phyloP scores from a whole-genome alignment of 2,329 filamentous ascomycete species.

The Emmonsiellopsis sp. region DNA sequence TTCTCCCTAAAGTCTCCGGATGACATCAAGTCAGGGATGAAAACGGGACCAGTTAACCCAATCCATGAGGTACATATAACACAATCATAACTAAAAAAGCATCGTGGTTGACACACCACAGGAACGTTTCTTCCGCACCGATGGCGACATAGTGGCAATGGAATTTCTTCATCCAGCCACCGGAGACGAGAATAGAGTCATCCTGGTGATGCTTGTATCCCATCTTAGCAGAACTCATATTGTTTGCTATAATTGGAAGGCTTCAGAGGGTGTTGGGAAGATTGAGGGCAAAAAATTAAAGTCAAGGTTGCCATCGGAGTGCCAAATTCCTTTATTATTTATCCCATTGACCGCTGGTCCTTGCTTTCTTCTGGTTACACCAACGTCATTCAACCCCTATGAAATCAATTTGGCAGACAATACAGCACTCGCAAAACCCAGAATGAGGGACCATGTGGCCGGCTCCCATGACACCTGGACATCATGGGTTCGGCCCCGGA shows the following conservation, averaged over 20 bases:
- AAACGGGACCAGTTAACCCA: conserved; percentile 43
- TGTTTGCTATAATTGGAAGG: conserved; percentile 45
- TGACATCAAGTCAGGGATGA: conserved; percentile 43
- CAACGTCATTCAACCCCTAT: conserved; percentile 38
- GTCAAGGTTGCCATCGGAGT: conserved; percentile 23
- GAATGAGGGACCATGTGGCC: neutral
- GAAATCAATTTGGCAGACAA: neutral
- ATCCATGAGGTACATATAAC: conserved; percentile 44
- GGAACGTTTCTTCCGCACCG: conserved; percentile 44
- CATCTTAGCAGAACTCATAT: conserved; percentile 36
- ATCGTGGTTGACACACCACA: conserved; percentile 13
- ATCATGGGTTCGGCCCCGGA: conserved; percentile 70
- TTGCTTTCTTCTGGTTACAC: conserved; percentile 62
- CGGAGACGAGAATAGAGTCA: conserved; percentile 58
- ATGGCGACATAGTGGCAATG: conserved; percentile 73
- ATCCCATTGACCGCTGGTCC: conserved; percentile 63
- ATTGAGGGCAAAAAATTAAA: conserved; percentile 19
- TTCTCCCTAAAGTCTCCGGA: conserved; percentile 56
- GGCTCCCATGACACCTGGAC: conserved; percentile 51
- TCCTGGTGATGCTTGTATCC: conserved; percentile 59
- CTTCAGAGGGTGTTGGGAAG: conserved; percentile 25
- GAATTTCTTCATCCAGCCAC: conserved; percentile 69
- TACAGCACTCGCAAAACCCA: neutral
- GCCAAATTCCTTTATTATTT: conserved; percentile 55
- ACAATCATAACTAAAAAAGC: conserved; percentile 2